Evolutionary conservation across 2,329 filamentous ascomycete species (phyloP).

Genomic region (Fusarium fujikuroi): DNA sequence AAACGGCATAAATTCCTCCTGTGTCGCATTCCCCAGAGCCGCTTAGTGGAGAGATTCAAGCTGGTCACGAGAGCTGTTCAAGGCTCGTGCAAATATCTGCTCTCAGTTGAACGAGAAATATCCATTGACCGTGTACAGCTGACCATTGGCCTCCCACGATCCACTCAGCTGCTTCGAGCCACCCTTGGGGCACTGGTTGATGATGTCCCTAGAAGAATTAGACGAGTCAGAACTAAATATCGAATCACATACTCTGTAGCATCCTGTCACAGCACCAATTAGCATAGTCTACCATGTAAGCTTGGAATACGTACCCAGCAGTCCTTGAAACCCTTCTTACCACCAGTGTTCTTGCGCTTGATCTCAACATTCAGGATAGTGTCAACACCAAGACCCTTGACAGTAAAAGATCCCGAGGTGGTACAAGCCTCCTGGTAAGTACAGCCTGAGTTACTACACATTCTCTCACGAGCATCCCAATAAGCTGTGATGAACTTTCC

Average conservation of each 20-base stretch:
- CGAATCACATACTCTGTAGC: constrained; percentile 13
- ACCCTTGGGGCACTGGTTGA: constrained; percentile 21
- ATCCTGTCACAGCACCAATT: neutral
- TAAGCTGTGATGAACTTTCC: constrained; percentile 6
- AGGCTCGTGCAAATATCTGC: neutral
- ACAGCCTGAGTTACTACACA: constrained; percentile 23
- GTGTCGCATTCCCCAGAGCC: accelerated
- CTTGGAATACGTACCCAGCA: constrained; percentile 18
- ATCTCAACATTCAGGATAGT: constrained; percentile 17
- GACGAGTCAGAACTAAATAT: neutral
- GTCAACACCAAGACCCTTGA: neutral
- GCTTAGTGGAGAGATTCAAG: accelerated
- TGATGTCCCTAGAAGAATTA: constrained; percentile 19
- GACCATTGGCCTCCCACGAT: constrained; percentile 10
- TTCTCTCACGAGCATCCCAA: constrained; percentile 24
- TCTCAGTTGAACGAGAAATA: neutral
- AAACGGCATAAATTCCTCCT: accelerated
- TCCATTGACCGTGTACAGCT: constrained; percentile 3
- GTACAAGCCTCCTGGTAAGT: constrained; percentile 24
- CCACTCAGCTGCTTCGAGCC: neutral
- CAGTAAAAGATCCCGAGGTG: neutral
- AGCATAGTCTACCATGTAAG: neutral
- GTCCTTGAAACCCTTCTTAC: constrained; percentile 28
- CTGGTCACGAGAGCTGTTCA: accelerated
- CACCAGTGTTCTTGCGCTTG: constrained; percentile 16